A percentile compares a stretch with the other conserved stretches of the same genome.
These are phyloP conservation scores for Zizania palustris DNA, from an alignment of 202 grass and related monocot species.

Conservation along the genomic window DNA sequence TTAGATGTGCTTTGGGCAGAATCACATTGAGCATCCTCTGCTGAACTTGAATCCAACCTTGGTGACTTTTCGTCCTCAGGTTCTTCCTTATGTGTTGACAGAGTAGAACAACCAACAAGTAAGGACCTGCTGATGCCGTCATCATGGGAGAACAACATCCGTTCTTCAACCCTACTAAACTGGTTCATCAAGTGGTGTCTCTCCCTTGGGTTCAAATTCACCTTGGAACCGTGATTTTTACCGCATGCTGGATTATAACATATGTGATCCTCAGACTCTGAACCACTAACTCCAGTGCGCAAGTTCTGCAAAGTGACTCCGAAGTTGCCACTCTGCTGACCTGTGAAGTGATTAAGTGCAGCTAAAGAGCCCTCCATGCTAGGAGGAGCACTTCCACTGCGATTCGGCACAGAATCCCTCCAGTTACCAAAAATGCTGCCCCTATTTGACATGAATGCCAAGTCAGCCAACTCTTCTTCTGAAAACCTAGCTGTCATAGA, in stretches of 20 bases:
- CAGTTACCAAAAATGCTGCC: slow-evolving; percentile 46
- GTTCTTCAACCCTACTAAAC: slow-evolving; percentile 50
- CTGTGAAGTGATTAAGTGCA: slow-evolving; percentile 57
- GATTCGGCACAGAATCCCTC: slow-evolving; percentile 54
- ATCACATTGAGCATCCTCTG: slow-evolving; percentile 42
- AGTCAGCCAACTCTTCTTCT: slow-evolving; percentile 59
- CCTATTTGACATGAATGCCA: slow-evolving; percentile 48
- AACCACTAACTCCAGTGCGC: slow-evolving; percentile 40
- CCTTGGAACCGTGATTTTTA: slow-evolving; percentile 70
- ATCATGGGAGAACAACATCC: slow-evolving; percentile 54
- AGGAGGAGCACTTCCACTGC: slow-evolving; percentile 87
- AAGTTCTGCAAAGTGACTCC: slow-evolving; percentile 52
- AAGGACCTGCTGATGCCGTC: slow-evolving; percentile 50
- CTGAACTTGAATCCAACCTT: slow-evolving; percentile 52
- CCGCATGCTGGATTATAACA: slow-evolving; percentile 63
- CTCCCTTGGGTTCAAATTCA: slow-evolving; percentile 84
- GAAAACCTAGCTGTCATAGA: slow-evolving; percentile 47
- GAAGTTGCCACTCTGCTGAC: slow-evolving; percentile 47
- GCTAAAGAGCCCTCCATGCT: slow-evolving; percentile 85
- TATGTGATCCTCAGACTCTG: slow-evolving; percentile 56
- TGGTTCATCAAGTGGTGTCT: slow-evolving; percentile 52
- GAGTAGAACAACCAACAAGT: slow-evolving; percentile 49
- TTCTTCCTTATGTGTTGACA: slow-evolving; percentile 86
- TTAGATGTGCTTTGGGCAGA: slow-evolving; percentile 43
- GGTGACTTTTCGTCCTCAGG: slow-evolving; percentile 72